A percentile compares a stretch with the other conserved stretches of the same genome.
Evolutionary conservation across 1,139 yeast species (phyloP).

Genomic region (Geotrichum citri-aurantii): DNA sequence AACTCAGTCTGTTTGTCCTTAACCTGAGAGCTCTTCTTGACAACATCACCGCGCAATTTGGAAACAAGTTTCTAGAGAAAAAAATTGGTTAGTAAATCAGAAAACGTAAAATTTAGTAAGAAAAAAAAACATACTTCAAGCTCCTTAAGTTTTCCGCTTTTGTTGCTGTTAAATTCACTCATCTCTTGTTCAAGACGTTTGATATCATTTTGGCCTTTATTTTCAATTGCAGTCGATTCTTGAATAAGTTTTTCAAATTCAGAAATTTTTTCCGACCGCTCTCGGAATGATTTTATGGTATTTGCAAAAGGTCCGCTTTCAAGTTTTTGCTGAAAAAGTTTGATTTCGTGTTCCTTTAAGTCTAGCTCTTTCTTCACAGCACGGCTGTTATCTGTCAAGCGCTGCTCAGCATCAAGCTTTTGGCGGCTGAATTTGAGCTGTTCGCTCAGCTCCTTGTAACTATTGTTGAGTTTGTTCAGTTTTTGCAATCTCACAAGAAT

Average conservation of each 20-base stretch:
- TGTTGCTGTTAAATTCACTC: constrained; percentile 72
- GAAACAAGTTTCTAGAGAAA: constrained; percentile 13
- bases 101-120: constrained; percentile 12
- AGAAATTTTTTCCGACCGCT: constrained; percentile 47
- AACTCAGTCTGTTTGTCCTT: constrained; percentile 48
- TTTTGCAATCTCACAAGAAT: constrained; percentile 62
- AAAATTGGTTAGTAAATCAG: constrained; percentile 3
- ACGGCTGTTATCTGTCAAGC: constrained; percentile 48
- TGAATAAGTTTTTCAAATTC: constrained; percentile 41
- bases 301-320: constrained; percentile 54
- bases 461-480: constrained; percentile 48
- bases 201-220: constrained; percentile 42
- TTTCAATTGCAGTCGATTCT: constrained; percentile 35
- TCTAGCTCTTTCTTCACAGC: constrained; percentile 60
- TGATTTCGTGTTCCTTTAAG: constrained; percentile 61
- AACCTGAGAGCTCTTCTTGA: constrained; percentile 41
- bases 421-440: constrained; percentile 42
- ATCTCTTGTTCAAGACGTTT: constrained; percentile 64
- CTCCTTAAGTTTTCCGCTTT: constrained; percentile 70
- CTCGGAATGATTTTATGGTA: constrained; percentile 47
- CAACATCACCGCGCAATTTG: constrained; percentile 20
- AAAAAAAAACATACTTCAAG: constrained; percentile 51
- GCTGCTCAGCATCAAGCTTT: constrained; percentile 44
- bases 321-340: constrained; percentile 54
- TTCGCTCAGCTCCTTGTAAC: constrained; percentile 39